phyloP scores from a whole-genome alignment of 1,284 basidiomycete genomes.

The Heterobasidion annosum region DNA sequence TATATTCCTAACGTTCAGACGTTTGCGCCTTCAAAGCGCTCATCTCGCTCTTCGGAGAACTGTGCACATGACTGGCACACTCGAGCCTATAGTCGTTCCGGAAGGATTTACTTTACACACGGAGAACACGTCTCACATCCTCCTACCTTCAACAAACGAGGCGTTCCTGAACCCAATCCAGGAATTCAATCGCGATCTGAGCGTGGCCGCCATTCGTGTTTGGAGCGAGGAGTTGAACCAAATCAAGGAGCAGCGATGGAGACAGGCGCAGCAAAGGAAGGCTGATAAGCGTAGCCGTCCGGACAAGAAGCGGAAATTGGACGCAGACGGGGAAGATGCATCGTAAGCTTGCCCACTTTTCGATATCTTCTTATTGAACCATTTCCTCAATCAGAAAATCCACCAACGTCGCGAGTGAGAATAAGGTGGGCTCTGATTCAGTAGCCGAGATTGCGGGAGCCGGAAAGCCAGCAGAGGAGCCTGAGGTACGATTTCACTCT shows the following conservation, averaged over 20 bases:
- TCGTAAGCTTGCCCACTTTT: background rate
- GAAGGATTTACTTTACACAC: conserved; percentile 75
- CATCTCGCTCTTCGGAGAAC: background rate
- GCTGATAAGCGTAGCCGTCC: conserved; percentile 4
- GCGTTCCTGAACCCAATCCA: conserved; percentile 98
- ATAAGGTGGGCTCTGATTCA: too few species aligned
- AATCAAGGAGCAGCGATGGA: conserved; percentile 34
- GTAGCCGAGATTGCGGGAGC: too few species aligned
- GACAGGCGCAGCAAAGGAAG: conserved; percentile 19
- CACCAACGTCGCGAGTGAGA: too few species aligned
- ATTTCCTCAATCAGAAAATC: too few species aligned
- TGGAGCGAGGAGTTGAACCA: conserved; percentile 76
- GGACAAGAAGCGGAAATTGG: conserved; percentile 18
- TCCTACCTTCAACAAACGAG: conserved; percentile 67
- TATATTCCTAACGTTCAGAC: background rate
- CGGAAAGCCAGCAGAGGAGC: too few species aligned
- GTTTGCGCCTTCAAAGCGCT: background rate
- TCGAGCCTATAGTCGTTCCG: conserved; percentile 38
- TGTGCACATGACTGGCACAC: conserved; percentile 10
- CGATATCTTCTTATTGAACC: too few species aligned
- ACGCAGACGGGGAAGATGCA: conserved; percentile 14
- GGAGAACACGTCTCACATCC: conserved; percentile 79
- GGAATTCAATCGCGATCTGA: conserved; percentile 95
- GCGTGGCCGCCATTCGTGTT: conserved; percentile 80
- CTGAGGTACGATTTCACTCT: too few species aligned